Evolutionary conservation across 768 basidiomycete species (phyloP), one percentile per base, ranked within the genome.

Genomic region (Boletus vinaceobasis): DNA sequence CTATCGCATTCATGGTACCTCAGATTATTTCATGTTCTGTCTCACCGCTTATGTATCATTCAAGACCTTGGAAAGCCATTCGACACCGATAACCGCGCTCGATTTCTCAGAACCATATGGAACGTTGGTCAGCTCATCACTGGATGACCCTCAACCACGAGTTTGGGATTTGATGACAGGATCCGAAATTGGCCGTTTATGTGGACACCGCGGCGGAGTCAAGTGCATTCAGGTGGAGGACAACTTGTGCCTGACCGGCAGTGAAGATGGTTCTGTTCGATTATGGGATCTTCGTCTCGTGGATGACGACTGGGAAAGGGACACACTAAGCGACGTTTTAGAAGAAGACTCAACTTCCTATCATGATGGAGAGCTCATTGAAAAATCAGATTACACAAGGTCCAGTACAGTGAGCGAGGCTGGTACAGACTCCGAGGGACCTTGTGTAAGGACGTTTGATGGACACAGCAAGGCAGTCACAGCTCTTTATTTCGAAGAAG

Each of bases 31-130:
- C 5, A 6, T 46, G 10, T 49, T 38, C 50, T 48, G 32, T 38
- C 33, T n/a, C 31, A n/a, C 35, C 21, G 29, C 58, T 52, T 29
- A 54, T 58, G 63, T 10, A 62, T 56, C 40, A 48, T n/a, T 32
- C 50, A 68, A 95, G 92, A 91, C 93, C 4, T 77, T 98, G 32
- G 79, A 86, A 39, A 83, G 83, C 45, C 96, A 98, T 62, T 77
- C 82, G 1, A 84, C 85, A 1, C 88, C 91, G 0, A 86, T 99
- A 60, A 85, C 87, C 0, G 86, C 93, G 1, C 80, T 99, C 19
- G 97, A 99, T 73, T 92, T 98, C 65, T 92, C 91, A 10, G 96
- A 98, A 66, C 97, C 97, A 6, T 99, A 99, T 63, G 96, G 94
- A 15, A 89, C 86, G 10, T 83, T 98, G 35, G 93, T 98, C 55